Base-by-base conservation (phyloP, 805 yeast species). In the Yamadazyma kitorensis region DNA sequence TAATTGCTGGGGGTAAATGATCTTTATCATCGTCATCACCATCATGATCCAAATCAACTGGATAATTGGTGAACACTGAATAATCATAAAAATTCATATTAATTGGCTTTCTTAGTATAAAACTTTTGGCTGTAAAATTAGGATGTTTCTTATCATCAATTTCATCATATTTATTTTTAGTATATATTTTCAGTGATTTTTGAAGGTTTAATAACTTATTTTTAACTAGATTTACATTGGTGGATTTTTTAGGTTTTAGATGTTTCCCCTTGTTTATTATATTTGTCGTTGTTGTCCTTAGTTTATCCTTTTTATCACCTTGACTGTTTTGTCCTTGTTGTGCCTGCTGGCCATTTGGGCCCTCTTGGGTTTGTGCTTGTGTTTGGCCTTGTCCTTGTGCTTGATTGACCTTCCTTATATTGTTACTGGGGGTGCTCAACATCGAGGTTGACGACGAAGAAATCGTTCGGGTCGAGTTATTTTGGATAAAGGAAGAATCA, bases 341-440 rank as follows among this genome's bases (percentile, higher is more conserved):
- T 19, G 31, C 27, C 22, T 40, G 44, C 16, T 44, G 45, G 21
- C 20, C 12, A n/a, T 34, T 34, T 24, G 34, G 17, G 12, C 21
- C 27, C 17, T 34, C 17, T 24, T 39, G 21, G 14, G 10, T 20
- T 42, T 52, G 33, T 43, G 42, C 25, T 52, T 32, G 47, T 29
- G 33, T 31, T 37, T 17, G 19, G 31, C 25, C 21, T 29, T 33
- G 11, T 20, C 11, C 18, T 43, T 54, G 34, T 43, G 43, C 26
- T 52, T 33, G 47, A 36, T 59, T 64, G 25, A 59, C 49, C 29
- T 65, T 47, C 22, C 64, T 52, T 23, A 61, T 61, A 41, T 60
- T 54, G 46, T 64, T 64, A 44, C 70, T 64, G 17, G 71, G 72
- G 1, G 70, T 63, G 40, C 69, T 59, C 27, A 66, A 49, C 41